Evolutionary conservation across 768 basidiomycete species (phyloP).

Genomic region (Rickenella mellea): DNA sequence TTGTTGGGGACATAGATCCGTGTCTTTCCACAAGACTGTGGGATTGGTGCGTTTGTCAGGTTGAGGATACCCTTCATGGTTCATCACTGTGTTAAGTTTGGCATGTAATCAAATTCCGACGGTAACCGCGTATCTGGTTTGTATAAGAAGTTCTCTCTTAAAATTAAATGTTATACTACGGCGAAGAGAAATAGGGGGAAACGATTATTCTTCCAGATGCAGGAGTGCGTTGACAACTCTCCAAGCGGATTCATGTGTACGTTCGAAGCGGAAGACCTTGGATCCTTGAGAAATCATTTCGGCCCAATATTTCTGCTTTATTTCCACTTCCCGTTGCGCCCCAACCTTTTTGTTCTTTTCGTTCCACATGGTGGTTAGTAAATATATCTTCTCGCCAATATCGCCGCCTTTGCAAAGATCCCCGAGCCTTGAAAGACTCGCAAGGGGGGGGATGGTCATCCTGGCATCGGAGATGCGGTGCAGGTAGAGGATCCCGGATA

Average conservation of each 20-base stretch:
- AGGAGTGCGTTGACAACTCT: constrained; percentile 17
- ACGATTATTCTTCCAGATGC: no score
- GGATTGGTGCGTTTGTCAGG: no score
- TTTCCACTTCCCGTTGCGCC: constrained; percentile 17
- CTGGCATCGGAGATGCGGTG: constrained; percentile 31
- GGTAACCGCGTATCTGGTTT: no score
- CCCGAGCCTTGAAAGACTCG: constrained; percentile 23
- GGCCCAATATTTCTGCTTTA: constrained; percentile 22
- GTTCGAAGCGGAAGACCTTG: constrained; percentile 14
- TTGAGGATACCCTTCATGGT: no score
- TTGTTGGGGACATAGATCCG: no score
- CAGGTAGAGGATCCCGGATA: constrained; percentile 28
- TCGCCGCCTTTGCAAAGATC: constrained; percentile 16
- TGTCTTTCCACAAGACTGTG: no score
- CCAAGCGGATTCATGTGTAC: constrained; percentile 17
- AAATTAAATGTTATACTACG: no score
- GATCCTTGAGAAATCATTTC: constrained; percentile 20
- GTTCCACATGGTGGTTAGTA: constrained; percentile 33
- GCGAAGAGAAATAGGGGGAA: no score
- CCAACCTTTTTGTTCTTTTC: constrained; percentile 15
- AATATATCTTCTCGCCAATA: constrained; percentile 20
- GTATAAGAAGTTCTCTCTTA: no score
- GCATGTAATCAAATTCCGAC: no score
- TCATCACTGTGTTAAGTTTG: no score
- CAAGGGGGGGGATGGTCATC: constrained; percentile 22